Evolutionary conservation across 192 early-diverging fungal species (phyloP), one percentile per base, ranked within the genome.

Genomic region (Coemansia sp.): DNA sequence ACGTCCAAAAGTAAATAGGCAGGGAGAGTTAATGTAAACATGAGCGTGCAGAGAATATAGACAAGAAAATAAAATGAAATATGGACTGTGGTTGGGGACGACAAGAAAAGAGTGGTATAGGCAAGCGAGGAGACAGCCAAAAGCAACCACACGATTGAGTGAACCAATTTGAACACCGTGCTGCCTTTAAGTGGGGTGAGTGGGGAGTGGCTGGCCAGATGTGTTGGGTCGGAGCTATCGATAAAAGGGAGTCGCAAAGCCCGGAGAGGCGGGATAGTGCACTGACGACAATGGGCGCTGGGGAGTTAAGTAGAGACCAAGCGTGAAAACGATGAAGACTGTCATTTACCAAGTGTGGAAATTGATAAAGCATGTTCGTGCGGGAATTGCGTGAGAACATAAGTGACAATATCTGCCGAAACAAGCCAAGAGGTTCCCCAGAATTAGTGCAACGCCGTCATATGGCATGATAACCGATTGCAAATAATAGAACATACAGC

Each of bases 1-100:
- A 62, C 58, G 35, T 75, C 78, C 40, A 74, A 35, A 3, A 62
- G 20, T 5, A 49, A 62, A 39, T 59, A 44, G 39, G 61, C 38
- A 49, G 32, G 67, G 10, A 65, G 56, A 1, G 59, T 32, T 5
- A 79, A 64, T 29, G 64, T 35, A 73, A 65, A 73, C 64, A 63
- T 79, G 10, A 44, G 22, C 29, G 41, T 60, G 49, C 47, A 50
- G 43, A 59, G 3, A 30, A 53, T 67, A 44, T 3, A 29, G 55
- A 67, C 22, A 18, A 38, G 3, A 18, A 30, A 7, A n/a, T 7
- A 45, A 62, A 16, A 43, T 43, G 35, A 8, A 45, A 62, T 24
- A 43, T 43, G 35, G 29, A 44, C 44, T 49, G 30, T 22, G 4
- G n/a, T 22, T 30, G 18, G 30, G 20, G 43, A 53, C 45, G 35